Percentiles rank a stretch among this genome's conserved stretches.
Evolutionary conservation across 805 yeast species (phyloP).

Genomic region (Teunomyces pallodes): DNA sequence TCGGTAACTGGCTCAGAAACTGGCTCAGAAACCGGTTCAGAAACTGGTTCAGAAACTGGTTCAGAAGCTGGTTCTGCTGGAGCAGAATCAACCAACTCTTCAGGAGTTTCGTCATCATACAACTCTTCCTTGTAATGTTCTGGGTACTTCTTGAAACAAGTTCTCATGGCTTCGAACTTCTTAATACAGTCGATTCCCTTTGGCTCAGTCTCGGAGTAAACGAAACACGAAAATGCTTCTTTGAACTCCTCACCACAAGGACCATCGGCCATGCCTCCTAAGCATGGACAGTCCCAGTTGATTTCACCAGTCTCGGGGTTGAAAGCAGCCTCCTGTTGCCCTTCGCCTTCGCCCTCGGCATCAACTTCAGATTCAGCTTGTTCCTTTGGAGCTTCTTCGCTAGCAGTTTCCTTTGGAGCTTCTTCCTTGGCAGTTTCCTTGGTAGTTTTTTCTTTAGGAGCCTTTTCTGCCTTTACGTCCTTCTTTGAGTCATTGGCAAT

Average conservation of each 20-base stretch:
- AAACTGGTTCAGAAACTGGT: neutral
- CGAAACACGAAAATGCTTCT: slow-evolving; percentile 92
- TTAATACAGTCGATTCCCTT: slow-evolving; percentile 95
- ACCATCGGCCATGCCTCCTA: slow-evolving; percentile 98
- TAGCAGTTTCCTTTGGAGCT: neutral
- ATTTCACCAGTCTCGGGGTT: slow-evolving; percentile 98
- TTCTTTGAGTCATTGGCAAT: slow-evolving; percentile 2
- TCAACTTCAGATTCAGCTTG: slow-evolving; percentile 3
- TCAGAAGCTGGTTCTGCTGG: slow-evolving; percentile 3
- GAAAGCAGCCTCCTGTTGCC: slow-evolving; percentile 64
- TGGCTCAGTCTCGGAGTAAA: slow-evolving; percentile 90
- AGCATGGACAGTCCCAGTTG: slow-evolving; percentile 99
- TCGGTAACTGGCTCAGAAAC: neutral
- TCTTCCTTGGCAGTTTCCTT: slow-evolving; percentile 1
- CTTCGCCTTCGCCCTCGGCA: slow-evolving; percentile 15
- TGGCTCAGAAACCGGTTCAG: neutral
- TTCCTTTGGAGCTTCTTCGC: neutral
- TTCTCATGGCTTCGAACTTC: slow-evolving; percentile 88
- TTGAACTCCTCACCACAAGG: slow-evolving; percentile 97
- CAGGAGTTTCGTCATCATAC: slow-evolving; percentile 56
- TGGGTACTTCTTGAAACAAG: slow-evolving; percentile 88
- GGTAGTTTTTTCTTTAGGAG: neutral
- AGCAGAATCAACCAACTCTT: slow-evolving; percentile 5
- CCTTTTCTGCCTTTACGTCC: slow-evolving; percentile 7
- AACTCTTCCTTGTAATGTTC: slow-evolving; percentile 92